These are phyloP conservation scores for Glycine soja DNA, from an alignment of 306 rosid genomes.

Conservation along the genomic window DNA sequence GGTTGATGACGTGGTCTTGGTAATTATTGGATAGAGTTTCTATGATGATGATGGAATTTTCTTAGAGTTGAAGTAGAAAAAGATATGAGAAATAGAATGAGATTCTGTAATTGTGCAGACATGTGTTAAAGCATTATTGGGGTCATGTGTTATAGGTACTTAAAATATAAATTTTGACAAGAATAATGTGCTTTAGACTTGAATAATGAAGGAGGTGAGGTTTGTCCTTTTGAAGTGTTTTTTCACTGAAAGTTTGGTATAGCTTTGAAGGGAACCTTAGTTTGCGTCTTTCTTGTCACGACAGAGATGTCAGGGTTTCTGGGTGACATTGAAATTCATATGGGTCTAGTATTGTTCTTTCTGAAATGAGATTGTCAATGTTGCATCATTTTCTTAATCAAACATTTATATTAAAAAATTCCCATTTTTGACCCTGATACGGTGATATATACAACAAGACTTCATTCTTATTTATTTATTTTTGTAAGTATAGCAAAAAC, in stretches of 20 bases:
- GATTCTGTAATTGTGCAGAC: neutral
- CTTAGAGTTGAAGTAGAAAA: constrained; percentile 28
- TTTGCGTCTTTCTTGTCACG: constrained; percentile 27
- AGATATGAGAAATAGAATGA: constrained; percentile 25
- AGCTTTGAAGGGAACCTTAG: constrained; percentile 50
- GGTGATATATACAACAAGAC: constrained; percentile 4
- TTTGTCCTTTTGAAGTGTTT: constrained; percentile 45
- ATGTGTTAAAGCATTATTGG: constrained; percentile 29
- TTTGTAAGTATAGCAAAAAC: constrained; percentile 4
- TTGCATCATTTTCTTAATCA: too few relatives aligned
- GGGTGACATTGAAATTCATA: constrained; percentile 34
- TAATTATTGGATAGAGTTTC: constrained; percentile 30
- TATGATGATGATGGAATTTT: constrained; percentile 13
- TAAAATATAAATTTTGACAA: constrained; percentile 8
- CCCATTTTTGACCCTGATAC: constrained; percentile 5
- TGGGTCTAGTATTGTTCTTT: neutral
- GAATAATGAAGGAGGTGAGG: constrained; percentile 17
- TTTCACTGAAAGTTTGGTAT: constrained; percentile 38
- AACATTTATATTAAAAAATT: constrained; percentile 15
- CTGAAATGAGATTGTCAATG: constrained; percentile 17
- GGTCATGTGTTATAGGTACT: constrained; percentile 1
- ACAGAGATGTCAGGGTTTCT: constrained; percentile 28
- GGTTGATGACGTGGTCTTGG: neutral
- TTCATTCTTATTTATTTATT: neutral
- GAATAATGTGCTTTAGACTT: constrained; percentile 34